Base-by-base conservation (phyloP, 129 eudicot genomes). In the Chrysanthemum lavandulifolium region DNA sequence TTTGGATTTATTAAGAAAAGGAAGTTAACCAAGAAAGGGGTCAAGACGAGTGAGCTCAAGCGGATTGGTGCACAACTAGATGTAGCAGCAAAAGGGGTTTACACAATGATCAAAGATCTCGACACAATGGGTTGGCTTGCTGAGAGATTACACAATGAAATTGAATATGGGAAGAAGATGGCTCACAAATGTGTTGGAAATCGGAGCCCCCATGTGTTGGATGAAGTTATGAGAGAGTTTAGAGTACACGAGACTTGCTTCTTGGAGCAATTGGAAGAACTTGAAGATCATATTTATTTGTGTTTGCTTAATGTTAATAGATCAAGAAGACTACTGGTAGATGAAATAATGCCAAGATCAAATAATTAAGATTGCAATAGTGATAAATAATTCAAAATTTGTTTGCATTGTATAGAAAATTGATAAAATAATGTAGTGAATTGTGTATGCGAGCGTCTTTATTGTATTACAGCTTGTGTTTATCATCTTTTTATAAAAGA, bases 41-140 rank as follows among this genome's bases (percentile, higher is more conserved):
- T 49, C 2, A 82, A 68, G 74, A 68, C 25, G 27, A 69, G 33
- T 18, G 55, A 60, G 69, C 80, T 62, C 13, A 75, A 85, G 54
- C 77, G 83, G 27, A 64, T 82, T 15, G 78, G 79, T 8, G 70
- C 57, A 31, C 91, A 89, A 65, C 78, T 89, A 61, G 96, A 93
- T 74, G 78, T 84, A 11, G 96, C 96, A 15, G 95, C 95, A 15
- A 83, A 80, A 82, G 96, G 98, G 64, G 81, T 85, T 49, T 93
- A 79, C 68, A 80, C 84, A 4, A 49, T 93, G 73, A 85, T 75
- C 19, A 93, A 89, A 69, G 96, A 93, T 77, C 87, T 93, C 4
- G 94, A 87, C 54, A 89, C 98, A 40, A 81, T 93, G 81, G 69
- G 96, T 67, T 76, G 85, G 87, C 85, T 87, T 4, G 95, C 83